Conservation (phyloP, 805 yeast species). For the Starmerella apis region DNA sequence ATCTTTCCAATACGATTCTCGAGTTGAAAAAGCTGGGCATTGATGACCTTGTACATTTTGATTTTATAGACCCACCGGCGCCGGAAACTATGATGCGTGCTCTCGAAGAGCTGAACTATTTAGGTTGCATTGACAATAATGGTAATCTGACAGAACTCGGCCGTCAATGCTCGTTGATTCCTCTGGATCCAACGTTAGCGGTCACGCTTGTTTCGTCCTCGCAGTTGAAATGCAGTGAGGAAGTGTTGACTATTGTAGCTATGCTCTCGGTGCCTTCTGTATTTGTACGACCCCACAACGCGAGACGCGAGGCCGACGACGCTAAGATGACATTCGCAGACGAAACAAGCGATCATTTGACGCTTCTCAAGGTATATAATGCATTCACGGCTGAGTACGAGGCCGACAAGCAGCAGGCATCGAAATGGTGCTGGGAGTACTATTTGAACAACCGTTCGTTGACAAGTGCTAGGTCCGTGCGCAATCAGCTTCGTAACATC, state of each 20-base stretch:
- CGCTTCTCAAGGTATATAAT: constrained; percentile 77
- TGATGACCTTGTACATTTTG: constrained; percentile 93
- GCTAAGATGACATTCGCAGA: constrained; percentile 80
- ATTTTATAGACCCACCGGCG: constrained; percentile 98
- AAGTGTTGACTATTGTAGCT: constrained; percentile 78
- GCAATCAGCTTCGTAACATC: constrained; percentile 69
- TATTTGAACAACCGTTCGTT: constrained; percentile 76
- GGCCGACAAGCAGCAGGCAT: constrained; percentile 16
- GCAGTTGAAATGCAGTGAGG: constrained; percentile 77
- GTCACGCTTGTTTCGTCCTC: constrained; percentile 85
- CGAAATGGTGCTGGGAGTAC: constrained; percentile 88
- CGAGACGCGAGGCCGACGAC: constrained; percentile 83
- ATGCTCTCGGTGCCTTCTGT: constrained; percentile 86
- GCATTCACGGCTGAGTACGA: constrained; percentile 44
- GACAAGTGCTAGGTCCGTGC: constrained; percentile 73
- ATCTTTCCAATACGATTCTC: constrained; percentile 80
- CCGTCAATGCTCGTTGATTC: constrained; percentile 82
- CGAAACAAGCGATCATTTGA: constrained; percentile 89
- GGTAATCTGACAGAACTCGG: constrained; percentile 87
- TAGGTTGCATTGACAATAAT: constrained; percentile 81
- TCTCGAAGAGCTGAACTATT: constrained; percentile 81
- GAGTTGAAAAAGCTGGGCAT: constrained; percentile 89
- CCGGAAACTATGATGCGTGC: constrained; percentile 99
- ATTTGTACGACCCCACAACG: constrained; percentile 86
- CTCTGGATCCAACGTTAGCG: constrained; percentile 90